These are phyloP conservation scores for Lithospermum erythrorhizon DNA, from an alignment of 257 asterid genomes.

Conservation along the genomic window DNA sequence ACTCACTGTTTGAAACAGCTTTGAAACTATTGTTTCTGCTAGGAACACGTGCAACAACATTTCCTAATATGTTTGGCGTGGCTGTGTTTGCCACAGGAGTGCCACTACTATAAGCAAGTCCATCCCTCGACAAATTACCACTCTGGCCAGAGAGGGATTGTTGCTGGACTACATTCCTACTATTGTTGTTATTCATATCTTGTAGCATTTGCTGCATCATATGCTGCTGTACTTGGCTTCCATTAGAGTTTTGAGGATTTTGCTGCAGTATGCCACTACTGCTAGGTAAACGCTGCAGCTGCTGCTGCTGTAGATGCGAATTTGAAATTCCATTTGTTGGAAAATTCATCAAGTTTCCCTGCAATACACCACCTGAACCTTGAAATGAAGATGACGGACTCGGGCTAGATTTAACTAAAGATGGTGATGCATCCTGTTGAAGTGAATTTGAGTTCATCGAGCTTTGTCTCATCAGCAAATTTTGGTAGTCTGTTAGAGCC, in stretches of 20 bases:
- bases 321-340: conserved; percentile 16
- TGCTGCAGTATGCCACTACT: conserved; percentile 31
- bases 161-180: conserved; percentile 23
- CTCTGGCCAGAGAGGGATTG: conserved; percentile 27
- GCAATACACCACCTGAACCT: conserved; percentile 27
- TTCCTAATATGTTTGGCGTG: conserved; percentile 23
- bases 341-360: conserved; percentile 33
- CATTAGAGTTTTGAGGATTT: conserved; percentile 32
- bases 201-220: conserved; percentile 67
- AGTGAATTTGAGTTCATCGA: conserved; percentile 47
- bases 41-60: conserved; percentile 23
- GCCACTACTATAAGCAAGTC: conserved; percentile 27
- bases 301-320: conserved; percentile 18
- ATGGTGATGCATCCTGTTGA: conserved; percentile 47
- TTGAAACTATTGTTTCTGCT: conserved; percentile 64
- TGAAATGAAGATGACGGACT: conserved; percentile 31
- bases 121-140: conserved; percentile 32
- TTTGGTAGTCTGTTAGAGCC: conserved; percentile 61
- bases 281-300: conserved; percentile 22
- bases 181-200: conserved; percentile 40
- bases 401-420: conserved; percentile 35
- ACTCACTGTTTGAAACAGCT: conserved; percentile 36
- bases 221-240: conserved; percentile 62
- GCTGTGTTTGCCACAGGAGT: conserved; percentile 20
- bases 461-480: conserved; percentile 60